A percentile compares a stretch with the other conserved stretches of the same genome.
These are phyloP conservation scores for Hansenula lynferdii DNA, from an alignment of 1,139 yeast genomes.

Conservation along the genomic window DNA sequence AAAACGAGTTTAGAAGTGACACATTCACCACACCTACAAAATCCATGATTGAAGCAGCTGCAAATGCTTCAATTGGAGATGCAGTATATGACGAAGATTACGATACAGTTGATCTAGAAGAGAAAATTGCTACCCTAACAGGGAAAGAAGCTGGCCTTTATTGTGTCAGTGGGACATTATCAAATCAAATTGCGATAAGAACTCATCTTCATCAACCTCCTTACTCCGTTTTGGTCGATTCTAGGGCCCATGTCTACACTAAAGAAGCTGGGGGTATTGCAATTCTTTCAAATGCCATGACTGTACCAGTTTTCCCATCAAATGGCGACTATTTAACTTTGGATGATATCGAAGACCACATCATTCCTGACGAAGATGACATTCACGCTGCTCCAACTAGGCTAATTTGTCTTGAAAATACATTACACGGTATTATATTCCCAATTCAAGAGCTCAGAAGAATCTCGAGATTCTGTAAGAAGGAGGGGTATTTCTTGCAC, in stretches of 20 bases:
- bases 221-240: constrained; percentile 67
- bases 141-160: constrained; percentile 71
- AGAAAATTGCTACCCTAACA: constrained; percentile 51
- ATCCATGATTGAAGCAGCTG: constrained; percentile 60
- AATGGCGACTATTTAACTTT: constrained; percentile 64
- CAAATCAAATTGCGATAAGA: constrained; percentile 73
- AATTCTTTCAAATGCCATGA: constrained; percentile 79
- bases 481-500: constrained; percentile 52
- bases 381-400: constrained; percentile 81
- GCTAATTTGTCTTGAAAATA: constrained; percentile 72
- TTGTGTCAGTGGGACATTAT: constrained; percentile 75
- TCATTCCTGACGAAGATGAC: constrained; percentile 57
- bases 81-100: constrained; percentile 79
- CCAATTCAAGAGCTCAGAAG: constrained; percentile 65
- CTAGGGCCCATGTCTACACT: constrained; percentile 65
- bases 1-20: constrained; percentile 72
- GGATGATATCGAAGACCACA: constrained; percentile 57
- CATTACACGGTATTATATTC: constrained; percentile 65
- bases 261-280: constrained; percentile 85
- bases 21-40: constrained; percentile 90
- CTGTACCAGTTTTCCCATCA: constrained; percentile 59
- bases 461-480: constrained; percentile 57
- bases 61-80: constrained; percentile 68
- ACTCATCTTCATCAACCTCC: constrained; percentile 72
- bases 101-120: constrained; percentile 53